Percentiles rank a stretch among this genome's conserved stretches.
Evolutionary conservation across 768 basidiomycete genomes (phyloP).

Genomic region (Xerocomellus amylosporus): DNA sequence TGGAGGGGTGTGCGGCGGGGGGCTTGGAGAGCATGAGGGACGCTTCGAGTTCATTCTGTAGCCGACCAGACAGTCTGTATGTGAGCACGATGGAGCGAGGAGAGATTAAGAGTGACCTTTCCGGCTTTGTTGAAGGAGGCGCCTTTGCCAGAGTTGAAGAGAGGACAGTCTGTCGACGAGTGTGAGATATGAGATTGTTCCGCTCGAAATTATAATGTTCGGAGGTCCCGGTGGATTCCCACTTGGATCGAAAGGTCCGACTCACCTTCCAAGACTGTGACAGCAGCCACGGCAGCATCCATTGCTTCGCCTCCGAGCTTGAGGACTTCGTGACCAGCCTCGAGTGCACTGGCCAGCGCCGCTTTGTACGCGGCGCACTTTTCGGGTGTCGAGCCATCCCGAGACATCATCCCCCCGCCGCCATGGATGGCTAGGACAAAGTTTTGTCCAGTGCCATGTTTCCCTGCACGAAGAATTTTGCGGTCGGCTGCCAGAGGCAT

Average conservation of each 20-base stretch:
- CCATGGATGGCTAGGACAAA: conserved; percentile 71
- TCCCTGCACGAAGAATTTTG: conserved; percentile 7
- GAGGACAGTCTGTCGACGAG: conserved; percentile 56
- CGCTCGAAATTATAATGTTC: background rate
- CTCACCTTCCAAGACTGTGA: conserved; percentile 63
- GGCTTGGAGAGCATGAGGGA: conserved; percentile 81
- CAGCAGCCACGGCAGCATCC: conserved; percentile 76
- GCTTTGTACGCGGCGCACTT: conserved; percentile 56
- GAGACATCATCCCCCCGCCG: conserved; percentile 71
- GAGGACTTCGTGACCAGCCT: conserved; percentile 63
- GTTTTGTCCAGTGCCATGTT: conserved; percentile 11
- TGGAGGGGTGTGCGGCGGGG: conserved; percentile 58
- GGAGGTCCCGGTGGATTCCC: too few species aligned
- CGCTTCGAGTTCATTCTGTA: conserved; percentile 76
- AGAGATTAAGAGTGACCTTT: conserved; percentile 48
- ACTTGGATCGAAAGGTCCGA: background rate
- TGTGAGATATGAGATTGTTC: background rate
- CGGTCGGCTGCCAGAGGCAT: background rate
- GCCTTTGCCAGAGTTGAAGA: conserved; percentile 80
- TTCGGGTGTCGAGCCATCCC: conserved; percentile 55
- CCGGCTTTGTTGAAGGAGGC: conserved; percentile 81
- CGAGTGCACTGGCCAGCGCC: conserved; percentile 52
- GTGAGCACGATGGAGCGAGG: background rate
- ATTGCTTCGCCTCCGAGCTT: conserved; percentile 72
- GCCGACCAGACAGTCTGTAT: background rate